These are phyloP conservation scores for Penicillium occitanis DNA, from an alignment of 2,329 filamentous ascomycete genomes.

Conservation along the genomic window DNA sequence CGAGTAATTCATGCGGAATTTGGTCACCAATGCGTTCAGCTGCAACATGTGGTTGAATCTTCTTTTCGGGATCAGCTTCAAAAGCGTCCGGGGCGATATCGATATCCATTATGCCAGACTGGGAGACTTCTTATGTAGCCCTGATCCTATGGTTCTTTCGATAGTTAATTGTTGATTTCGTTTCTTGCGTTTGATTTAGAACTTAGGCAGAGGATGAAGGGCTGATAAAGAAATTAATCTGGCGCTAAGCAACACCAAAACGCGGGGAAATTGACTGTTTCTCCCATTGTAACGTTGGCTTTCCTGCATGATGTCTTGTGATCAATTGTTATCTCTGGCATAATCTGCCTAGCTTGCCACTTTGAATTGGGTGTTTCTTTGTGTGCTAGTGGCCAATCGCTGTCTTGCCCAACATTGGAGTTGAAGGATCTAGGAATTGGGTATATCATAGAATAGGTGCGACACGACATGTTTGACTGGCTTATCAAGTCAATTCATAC, in stretches of 20 bases:
- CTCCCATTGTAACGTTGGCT: neutral
- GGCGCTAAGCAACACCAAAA: neutral
- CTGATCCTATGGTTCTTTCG: neutral
- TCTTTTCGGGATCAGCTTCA: neutral
- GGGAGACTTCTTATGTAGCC: neutral
- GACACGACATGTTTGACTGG: neutral
- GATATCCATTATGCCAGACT: neutral
- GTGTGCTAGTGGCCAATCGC: neutral
- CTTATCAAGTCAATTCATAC: neutral
- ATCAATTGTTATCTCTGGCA: neutral
- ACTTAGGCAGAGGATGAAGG: neutral
- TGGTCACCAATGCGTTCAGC: neutral
- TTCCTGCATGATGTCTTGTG: neutral
- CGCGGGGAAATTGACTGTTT: neutral
- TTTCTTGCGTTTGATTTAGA: neutral
- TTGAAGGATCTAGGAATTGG: neutral
- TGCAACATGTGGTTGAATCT: neutral
- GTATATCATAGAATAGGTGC: neutral
- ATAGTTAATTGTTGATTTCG: neutral
- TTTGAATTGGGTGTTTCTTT: neutral
- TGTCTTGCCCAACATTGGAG: neutral
- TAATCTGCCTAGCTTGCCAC: neutral
- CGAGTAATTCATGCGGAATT: slow-evolving; percentile 13
- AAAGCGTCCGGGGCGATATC: neutral
- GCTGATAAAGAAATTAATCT: neutral